Base-by-base conservation (phyloP, 768 basidiomycete species). In the Naganishia onofrii region DNA sequence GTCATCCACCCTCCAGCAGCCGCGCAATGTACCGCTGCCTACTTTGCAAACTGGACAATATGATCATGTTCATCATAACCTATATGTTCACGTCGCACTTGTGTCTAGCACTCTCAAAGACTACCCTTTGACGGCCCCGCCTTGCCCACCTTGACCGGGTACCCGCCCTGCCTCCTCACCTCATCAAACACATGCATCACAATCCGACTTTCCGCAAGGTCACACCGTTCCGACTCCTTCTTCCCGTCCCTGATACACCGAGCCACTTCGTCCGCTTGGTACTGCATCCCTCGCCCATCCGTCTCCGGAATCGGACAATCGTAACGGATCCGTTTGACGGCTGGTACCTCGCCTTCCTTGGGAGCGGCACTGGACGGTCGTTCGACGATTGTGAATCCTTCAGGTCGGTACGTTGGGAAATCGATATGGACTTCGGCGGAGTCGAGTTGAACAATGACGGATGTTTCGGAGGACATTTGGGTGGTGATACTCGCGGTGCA, bases 241-340 rank as follows among this genome's bases (percentile, higher is more conserved):
- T 88, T 90, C 3, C 89, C 89, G 66, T 88, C 88, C 46, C 87
- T 81, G 26, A 92, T 82, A 76, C 89, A 90, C 57, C 90, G 81
- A 17, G 90, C 92, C 13, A 92, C 91, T 70, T 93, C 91, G 75
- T 94, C 92, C 2, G 92, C 91, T 80, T 93, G 86, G 80, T 88
- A 94, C 79, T 91, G 86, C 89, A 86, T 90, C 10, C 91, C 92
- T 42, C 82, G 83, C 12, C 90, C 90, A 34, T 76, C 78, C 4
- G 23, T 46, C 3, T 65, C 31, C 17, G 67, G 73, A 36, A 76
- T 70, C 0, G 79, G 76, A 48, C 23, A 42, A 12, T 68, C 51
- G 51, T 86, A 83, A 71, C 89, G 87, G 32, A 74, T 79, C 69
- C 80, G 84, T 56, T 83, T 87, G 77, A 57, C 38, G 9, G 55